Evolutionary conservation across 2,329 filamentous ascomycete species (phyloP).

Genomic region (Colletotrichum tropicale): DNA sequence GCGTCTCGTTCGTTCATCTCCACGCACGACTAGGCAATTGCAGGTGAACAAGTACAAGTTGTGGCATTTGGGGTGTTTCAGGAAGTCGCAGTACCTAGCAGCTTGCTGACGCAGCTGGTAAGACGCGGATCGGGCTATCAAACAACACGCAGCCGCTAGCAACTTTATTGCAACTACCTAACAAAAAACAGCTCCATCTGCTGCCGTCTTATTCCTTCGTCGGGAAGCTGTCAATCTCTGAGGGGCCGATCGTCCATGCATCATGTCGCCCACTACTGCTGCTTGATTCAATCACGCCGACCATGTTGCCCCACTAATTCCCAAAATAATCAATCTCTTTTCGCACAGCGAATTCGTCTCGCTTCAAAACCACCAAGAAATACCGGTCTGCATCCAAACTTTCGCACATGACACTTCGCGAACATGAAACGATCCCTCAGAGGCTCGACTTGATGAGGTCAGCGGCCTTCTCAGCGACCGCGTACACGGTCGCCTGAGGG

Average conservation of each 20-base stretch:
- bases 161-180: not conserved
- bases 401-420: not conserved
- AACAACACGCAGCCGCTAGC: not conserved
- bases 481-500: conserved; percentile 38
- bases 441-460: conserved; percentile 23
- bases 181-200: not conserved
- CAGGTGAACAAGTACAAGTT: not conserved
- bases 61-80: not conserved
- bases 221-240: not conserved
- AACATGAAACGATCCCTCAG: not conserved
- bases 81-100: not conserved
- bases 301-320: not conserved
- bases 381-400: not conserved
- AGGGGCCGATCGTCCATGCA: not conserved
- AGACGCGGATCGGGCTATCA: not conserved
- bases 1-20: too few species aligned
- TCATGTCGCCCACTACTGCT: not conserved
- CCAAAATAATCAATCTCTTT: not conserved
- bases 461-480: conserved; percentile 34
- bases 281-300: not conserved
- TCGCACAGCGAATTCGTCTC: not conserved
- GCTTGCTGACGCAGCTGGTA: not conserved
- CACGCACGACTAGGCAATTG: not conserved
- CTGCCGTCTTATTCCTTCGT: not conserved
- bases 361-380: not conserved